Evolutionary conservation across 2,329 filamentous ascomycete species (phyloP).

Genomic region (Rhynchosporium secalis): DNA sequence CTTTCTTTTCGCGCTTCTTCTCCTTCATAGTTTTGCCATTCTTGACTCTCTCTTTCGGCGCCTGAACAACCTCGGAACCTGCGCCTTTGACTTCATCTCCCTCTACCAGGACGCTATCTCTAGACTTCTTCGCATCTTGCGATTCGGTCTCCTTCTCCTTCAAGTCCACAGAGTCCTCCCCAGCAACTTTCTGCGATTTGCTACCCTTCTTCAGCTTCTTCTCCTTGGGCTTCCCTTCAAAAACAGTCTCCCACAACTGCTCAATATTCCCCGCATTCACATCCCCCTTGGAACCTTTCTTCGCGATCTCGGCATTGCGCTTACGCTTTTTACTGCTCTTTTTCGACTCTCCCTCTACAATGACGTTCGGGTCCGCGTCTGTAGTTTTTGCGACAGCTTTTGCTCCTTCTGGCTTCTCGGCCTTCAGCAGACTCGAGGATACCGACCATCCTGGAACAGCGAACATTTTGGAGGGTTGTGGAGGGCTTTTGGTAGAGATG

Average conservation of each 20-base stretch:
- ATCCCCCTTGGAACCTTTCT: constrained; percentile 48
- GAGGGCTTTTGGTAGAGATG: constrained; percentile 3
- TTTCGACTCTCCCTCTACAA: constrained; percentile 37
- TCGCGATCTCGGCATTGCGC: constrained; percentile 44
- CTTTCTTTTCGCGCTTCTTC: constrained; percentile 42
- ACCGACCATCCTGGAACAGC: constrained; percentile 92
- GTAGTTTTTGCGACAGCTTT: constrained; percentile 22
- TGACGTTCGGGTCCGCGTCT: constrained; percentile 31
- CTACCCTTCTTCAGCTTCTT: constrained; percentile 31
- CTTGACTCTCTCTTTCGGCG: constrained; percentile 35
- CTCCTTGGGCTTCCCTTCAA: constrained; percentile 63
- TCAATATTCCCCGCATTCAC: constrained; percentile 72
- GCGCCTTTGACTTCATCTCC: background rate
- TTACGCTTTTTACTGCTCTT: constrained; percentile 52
- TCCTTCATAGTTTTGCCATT: constrained; percentile 41
- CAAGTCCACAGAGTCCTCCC: constrained; percentile 33
- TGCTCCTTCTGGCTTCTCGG: constrained; percentile 50
- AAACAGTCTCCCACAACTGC: constrained; percentile 75
- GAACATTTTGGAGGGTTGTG: constrained; percentile 63
- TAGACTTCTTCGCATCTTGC: constrained; percentile 9
- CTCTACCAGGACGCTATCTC: constrained; percentile 24
- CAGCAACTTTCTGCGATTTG: constrained; percentile 34
- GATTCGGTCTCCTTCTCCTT: constrained; percentile 32
- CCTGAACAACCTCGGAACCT: background rate
- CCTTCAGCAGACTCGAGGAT: constrained; percentile 67